Evolutionary conservation across 768 basidiomycete species (phyloP), one percentile per base, ranked within the genome.

Genomic region (Lanmaoa rubissima): DNA sequence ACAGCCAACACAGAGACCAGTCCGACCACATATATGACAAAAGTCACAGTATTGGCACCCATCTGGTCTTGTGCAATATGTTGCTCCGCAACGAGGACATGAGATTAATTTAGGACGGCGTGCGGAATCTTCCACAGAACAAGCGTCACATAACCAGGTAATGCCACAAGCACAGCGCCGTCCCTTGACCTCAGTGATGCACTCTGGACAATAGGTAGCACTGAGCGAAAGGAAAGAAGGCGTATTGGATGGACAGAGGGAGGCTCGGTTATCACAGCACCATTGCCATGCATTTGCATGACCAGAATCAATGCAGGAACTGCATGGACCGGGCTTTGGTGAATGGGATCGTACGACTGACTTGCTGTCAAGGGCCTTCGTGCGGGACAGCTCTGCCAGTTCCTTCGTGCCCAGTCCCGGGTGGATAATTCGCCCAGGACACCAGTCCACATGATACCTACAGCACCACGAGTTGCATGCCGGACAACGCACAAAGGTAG

Each of bases 401-500:
- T 35, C 48, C n/a, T 49, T 14, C 10, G 19, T 10, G 31, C 31
- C 9, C 3, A 9, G 28, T 8, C 3, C 9, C 3, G 38, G n/a
- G 26, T 40, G 35, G 39, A 51, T 35, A 5, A 51, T 11, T 13
- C 16, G 26, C 14, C 54, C 58, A 0, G 26, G 38, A 38, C 58
- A 51, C 49, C 49, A 59, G 9, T 1, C 1, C 21, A 57, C 6
- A 0, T 35, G 44, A 13, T 17, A 5, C 0, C 17, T 7, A 39
- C 58, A 57, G 17, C n/a, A 4, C 58, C 49, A 51, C 11, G 31
- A 28, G 9, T 49, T 24, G 44, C 57, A 55, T 3, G 42, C 19
- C 7, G 57, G 42, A 7, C 57, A 56, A 5, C 10, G 48, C 0
- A 40, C 38, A n/a, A 58, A 46, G 4, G 14, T 0, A 2, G 24